Evolutionary conservation across 164 flowering plant species (phyloP), one percentile per base, ranked within the genome.

Genomic region (Paratinospora sagittata): DNA sequence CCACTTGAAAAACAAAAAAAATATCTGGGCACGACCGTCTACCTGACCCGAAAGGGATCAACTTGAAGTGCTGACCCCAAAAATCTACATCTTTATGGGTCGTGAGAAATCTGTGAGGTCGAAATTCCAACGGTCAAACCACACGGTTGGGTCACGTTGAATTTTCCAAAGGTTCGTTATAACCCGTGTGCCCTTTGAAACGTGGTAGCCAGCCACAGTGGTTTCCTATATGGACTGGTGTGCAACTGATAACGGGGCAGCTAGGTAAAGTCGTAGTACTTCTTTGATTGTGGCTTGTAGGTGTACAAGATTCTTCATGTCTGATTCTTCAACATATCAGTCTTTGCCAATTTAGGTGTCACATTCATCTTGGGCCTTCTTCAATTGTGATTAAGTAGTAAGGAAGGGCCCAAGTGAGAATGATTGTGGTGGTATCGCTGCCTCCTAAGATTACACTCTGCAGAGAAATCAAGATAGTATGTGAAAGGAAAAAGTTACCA

Each of bases 1-100:
- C 3, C 27, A 74, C 64, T 69, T 74, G 68, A 1, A 62, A 37
- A 27, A 72, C 72, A 27, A 69, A 47, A n/a, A 6, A 37, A 27
- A 47, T 12, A 12, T 69, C 76, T 0, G 76, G 69, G 64, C 72
- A 74, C 16, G 43, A 17, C 63, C 76, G 30, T 63, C 76, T 63
- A 24, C 76, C 72, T 0, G 68, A 74, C 12, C 76, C 64, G 6
- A 68, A 74, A 6, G 76, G 76, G 23, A 64, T 64, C 1, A 68
- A 34, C 14, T 74, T 69, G 14, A 63, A 74, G 27, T 68, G 47
- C 10, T 69, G 76, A 41, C 68, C 68, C 65, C 52, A 47, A 21
- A 63, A n/a, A 19, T 70, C 65, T 3, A 64, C 14, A 7, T 27
- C 21, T n/a, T 8, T 43, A 14, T 70, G 26, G 43, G 19, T 65